Evolutionary conservation across 1,284 basidiomycete species (phyloP).

Genomic region (Marasmius tenuissimus): DNA sequence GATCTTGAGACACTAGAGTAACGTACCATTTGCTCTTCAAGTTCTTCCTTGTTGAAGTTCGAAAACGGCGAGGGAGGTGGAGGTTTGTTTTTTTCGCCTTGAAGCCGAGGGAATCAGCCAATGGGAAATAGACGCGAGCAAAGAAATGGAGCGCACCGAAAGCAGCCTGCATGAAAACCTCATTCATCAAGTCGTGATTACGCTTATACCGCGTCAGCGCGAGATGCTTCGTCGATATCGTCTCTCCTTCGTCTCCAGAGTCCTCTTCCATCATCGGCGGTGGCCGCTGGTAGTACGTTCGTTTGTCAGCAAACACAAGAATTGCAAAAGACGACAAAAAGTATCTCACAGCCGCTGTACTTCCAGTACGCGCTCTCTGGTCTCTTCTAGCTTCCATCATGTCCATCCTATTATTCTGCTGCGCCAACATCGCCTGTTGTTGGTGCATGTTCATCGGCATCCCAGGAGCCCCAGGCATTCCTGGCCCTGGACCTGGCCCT

Average conservation of each 20-base stretch:
- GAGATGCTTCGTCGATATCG: slow-evolving; percentile 69
- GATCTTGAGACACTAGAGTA: background rate
- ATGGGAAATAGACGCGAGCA: background rate
- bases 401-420: slow-evolving; percentile 71
- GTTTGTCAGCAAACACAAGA: background rate
- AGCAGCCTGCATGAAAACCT: slow-evolving; percentile 71
- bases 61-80: slow-evolving; percentile 48
- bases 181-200: slow-evolving; percentile 81
- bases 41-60: slow-evolving; percentile 53
- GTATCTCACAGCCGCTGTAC: slow-evolving; percentile 24
- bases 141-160: slow-evolving; percentile 44
- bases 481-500: slow-evolving; percentile 23
- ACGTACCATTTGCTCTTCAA: slow-evolving; percentile 61
- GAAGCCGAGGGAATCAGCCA: slow-evolving; percentile 2
- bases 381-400: slow-evolving; percentile 59
- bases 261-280: slow-evolving; percentile 60
- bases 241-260: slow-evolving; percentile 70
- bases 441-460: slow-evolving; percentile 29
- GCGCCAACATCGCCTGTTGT: slow-evolving; percentile 66
- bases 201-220: slow-evolving; percentile 71
- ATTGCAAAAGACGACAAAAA: slow-evolving; percentile 11
- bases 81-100: slow-evolving; percentile 46
- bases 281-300: slow-evolving; percentile 18
- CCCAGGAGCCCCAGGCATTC: slow-evolving; percentile 29
- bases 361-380: slow-evolving; percentile 34